phyloP scores from a whole-genome alignment of 2,329 filamentous ascomycete genomes.

The Furcasterigmium furcatum region DNA sequence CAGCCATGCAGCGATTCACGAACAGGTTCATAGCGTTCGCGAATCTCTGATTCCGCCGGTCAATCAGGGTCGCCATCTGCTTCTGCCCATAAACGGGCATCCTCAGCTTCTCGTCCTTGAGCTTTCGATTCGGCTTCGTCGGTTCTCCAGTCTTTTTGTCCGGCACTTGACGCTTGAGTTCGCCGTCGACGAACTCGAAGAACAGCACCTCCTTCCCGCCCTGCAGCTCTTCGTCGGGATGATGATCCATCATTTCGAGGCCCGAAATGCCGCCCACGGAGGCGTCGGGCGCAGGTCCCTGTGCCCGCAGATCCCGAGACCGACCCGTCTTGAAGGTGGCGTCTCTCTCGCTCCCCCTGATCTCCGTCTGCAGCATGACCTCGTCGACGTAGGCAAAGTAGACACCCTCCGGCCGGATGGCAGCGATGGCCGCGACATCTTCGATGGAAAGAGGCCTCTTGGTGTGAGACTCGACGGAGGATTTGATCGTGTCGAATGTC shows the following conservation, averaged over 20 bases:
- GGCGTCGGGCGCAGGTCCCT: conserved; percentile 48
- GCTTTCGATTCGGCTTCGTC: conserved; percentile 61
- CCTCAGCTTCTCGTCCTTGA: conserved; percentile 76
- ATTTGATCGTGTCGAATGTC: conserved; percentile 84
- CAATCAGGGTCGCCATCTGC: conserved; percentile 85
- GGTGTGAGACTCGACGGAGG: conserved; percentile 80
- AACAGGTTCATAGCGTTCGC: conserved; percentile 72
- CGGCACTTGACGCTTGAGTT: conserved; percentile 77
- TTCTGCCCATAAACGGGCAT: conserved; percentile 93
- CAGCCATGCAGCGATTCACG: conserved; percentile 67
- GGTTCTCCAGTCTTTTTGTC: conserved; percentile 72
- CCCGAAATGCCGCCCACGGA: conserved; percentile 57
- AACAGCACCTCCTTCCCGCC: conserved; percentile 68
- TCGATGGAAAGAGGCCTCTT: conserved; percentile 66
- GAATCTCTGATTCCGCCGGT: conserved; percentile 86
- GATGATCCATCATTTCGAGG: conserved; percentile 32
- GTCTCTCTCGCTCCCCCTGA: conserved; percentile 65
- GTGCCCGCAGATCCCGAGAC: conserved; percentile 45
- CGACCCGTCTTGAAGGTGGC: conserved; percentile 58
- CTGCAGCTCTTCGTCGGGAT: conserved; percentile 22
- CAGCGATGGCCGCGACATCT: conserved; percentile 80
- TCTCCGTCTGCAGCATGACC: conserved; percentile 74
- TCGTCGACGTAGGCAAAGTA: conserved; percentile 87
- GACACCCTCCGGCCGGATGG: conserved; percentile 73
- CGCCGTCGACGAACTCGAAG: conserved; percentile 91